These are phyloP conservation scores for Tulasnella sp. DNA, from an alignment of 768 basidiomycete genomes.

Conservation along the genomic window DNA sequence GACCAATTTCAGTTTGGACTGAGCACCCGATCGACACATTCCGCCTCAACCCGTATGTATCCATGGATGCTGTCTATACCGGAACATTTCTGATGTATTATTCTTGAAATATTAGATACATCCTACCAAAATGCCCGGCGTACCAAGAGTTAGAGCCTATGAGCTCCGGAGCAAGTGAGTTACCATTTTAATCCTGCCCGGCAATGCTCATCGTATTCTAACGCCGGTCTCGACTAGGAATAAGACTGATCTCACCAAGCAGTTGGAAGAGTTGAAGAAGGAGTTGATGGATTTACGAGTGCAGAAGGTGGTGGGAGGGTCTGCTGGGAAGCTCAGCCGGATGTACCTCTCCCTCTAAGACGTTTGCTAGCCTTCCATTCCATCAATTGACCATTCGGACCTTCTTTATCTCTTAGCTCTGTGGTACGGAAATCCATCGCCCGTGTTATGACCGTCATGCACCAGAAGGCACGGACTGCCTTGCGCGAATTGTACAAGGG, in stretches of 20 bases:
- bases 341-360: conserved; percentile 53
- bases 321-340: conserved; percentile 90
- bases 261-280: conserved; percentile 85
- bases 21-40: no score
- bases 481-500: conserved; percentile 95
- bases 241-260: conserved; percentile 93
- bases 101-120: neutral
- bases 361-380: neutral
- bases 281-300: conserved; percentile 92
- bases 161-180: conserved; percentile 91
- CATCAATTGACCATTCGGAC: neutral
- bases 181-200: neutral
- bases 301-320: conserved; percentile 95
- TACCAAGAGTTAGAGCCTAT: conserved; percentile 79
- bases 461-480: conserved; percentile 95
- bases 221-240: conserved; percentile 41
- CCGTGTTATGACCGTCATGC: conserved; percentile 95
- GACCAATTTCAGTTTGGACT: no score
- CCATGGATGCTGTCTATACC: no score
- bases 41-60: no score
- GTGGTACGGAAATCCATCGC: conserved; percentile 98
- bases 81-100: no score
- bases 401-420: conserved; percentile 40
- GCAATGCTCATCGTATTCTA: neutral
- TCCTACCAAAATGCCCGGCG: conserved; percentile 51